Evolutionary conservation across 2,329 filamentous ascomycete genomes (phyloP).

Genomic region (Diaporthe longicolla): DNA sequence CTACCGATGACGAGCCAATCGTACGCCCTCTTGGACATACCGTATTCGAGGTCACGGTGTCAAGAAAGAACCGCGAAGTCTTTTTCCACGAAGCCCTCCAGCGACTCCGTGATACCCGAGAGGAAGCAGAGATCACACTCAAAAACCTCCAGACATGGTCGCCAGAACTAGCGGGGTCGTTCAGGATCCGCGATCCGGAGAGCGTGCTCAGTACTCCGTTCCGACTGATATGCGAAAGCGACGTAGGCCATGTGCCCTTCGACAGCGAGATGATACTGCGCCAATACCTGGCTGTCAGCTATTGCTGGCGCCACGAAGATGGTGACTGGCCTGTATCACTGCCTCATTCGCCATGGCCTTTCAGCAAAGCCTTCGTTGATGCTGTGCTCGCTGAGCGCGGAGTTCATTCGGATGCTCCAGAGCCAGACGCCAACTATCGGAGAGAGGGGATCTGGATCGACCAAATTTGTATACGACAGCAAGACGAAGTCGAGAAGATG

Average conservation of each 20-base stretch:
- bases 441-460: constrained; percentile 8
- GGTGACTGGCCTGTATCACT: constrained; percentile 9
- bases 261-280: constrained; percentile 5
- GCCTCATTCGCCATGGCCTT: constrained; percentile 2
- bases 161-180: constrained; percentile 3
- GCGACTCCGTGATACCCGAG: constrained; percentile 8
- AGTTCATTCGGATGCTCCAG: not conserved
- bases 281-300: constrained; percentile 10
- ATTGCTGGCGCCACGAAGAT: constrained; percentile 4
- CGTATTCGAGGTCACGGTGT: constrained; percentile 11
- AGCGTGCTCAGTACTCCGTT: constrained; percentile 5
- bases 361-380: constrained; percentile 10
- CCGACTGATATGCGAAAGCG: constrained; percentile 9
- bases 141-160: not conserved
- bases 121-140: constrained; percentile 11
- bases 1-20: constrained; percentile 1
- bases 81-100: constrained; percentile 8
- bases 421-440: constrained; percentile 3
- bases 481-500: not conserved
- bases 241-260: constrained; percentile 7
- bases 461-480: constrained; percentile 1
- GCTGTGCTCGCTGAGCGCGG: constrained; percentile 7
- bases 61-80: constrained; percentile 7
- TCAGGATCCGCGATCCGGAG: constrained; percentile 2
- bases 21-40: not conserved